A percentile compares a stretch with the other conserved stretches of the same genome.
These are phyloP conservation scores for Mortierella sp. DNA, from an alignment of 371 early-diverging fungal species.

Conservation along the genomic window DNA sequence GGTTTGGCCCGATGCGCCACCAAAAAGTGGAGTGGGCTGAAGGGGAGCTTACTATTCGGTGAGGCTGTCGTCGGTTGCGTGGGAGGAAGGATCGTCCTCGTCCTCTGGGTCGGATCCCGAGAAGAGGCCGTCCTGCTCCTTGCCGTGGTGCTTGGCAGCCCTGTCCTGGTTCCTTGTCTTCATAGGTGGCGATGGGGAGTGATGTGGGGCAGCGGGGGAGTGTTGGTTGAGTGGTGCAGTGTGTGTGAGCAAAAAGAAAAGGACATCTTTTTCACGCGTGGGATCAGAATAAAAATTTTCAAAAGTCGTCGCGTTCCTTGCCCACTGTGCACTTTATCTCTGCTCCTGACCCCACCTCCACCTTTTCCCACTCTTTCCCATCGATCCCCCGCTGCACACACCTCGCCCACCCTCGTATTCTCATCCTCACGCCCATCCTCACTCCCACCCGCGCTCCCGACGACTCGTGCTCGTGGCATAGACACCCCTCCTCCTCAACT, in stretches of 20 bases:
- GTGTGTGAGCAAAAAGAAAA: conserved; percentile 6
- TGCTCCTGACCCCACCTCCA: neutral
- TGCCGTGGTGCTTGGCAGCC: neutral
- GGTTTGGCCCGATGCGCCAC: conserved; percentile 28
- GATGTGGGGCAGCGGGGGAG: conserved; percentile 5
- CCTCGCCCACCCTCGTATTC: neutral
- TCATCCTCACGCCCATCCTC: neutral
- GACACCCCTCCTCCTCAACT: no score
- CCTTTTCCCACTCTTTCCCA: neutral
- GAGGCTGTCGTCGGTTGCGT: conserved; percentile 2
- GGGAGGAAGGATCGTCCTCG: conserved; percentile 5
- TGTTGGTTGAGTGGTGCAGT: neutral
- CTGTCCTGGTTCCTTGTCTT: conserved; percentile 8
- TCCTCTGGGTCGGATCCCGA: conserved; percentile 8
- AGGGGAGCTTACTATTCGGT: conserved; percentile 19
- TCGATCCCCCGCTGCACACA: neutral
- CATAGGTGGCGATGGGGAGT: conserved; percentile 3
- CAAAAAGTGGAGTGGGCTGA: neutral
- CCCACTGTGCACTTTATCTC: conserved; percentile 1
- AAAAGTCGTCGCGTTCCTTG: neutral
- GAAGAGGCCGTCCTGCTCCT: neutral
- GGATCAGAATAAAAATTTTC: neutral
- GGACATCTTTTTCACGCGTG: neutral
- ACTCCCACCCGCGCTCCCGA: neutral
- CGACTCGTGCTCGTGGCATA: no score